Conservation (phyloP, 2,329 filamentous ascomycete species). For the Penicillium nordicum region DNA sequence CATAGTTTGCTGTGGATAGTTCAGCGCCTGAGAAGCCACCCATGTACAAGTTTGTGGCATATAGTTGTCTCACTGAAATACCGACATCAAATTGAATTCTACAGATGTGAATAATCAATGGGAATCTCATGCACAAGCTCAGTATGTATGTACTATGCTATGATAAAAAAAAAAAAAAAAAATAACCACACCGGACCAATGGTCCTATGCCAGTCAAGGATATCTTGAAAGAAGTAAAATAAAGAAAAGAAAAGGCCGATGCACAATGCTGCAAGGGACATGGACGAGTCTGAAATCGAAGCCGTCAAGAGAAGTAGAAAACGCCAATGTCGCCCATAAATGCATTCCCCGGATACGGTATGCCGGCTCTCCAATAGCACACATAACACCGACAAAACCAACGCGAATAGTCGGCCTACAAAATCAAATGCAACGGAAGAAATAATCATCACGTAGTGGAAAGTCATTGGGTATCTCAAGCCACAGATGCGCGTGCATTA, state of each 20-base stretch:
- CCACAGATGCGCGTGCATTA: constrained; percentile 8
- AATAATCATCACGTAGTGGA: not conserved
- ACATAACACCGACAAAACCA: constrained; percentile 4
- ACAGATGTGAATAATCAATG: not conserved
- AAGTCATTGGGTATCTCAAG: constrained; percentile 14
- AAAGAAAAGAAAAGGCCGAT: constrained; percentile 8
- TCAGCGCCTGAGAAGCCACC: not conserved
- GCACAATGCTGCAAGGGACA: constrained; percentile 4
- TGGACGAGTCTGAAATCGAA: not conserved
- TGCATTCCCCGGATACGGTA: not conserved
- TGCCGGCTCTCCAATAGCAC: not conserved
- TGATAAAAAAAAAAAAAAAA: not conserved
- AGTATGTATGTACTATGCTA: constrained; percentile 5
- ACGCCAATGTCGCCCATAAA: constrained; percentile 5
- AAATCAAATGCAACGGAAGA: constrained; percentile 4
- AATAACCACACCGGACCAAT: not conserved
- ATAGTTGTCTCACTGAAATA: not conserved
- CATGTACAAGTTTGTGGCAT: not conserved
- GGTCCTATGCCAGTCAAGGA: not conserved
- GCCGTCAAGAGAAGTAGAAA: not conserved
- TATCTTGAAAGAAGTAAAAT: constrained; percentile 1
- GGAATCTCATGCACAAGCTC: constrained; percentile 6
- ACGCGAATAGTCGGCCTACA: not conserved
- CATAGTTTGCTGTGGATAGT: too few species aligned
- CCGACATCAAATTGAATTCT: not conserved